Conservation (phyloP, 257 asterid species). For the Buddleja alternifolia region DNA sequence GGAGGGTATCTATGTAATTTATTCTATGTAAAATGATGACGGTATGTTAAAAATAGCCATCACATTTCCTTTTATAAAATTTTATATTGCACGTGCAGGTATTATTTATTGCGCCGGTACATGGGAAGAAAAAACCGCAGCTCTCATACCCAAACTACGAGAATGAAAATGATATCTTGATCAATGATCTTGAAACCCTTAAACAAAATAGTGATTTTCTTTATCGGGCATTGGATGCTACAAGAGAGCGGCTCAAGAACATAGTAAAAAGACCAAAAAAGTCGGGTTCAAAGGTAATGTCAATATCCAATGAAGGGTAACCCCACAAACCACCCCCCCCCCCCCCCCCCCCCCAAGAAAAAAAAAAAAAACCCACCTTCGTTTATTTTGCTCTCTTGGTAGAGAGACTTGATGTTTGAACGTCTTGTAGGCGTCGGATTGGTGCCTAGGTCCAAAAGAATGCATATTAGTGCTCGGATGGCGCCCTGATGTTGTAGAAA, state of each 20-base stretch:
- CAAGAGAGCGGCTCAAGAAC: slow-evolving; percentile 61
- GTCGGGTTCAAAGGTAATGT: slow-evolving; percentile 81
- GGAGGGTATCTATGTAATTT: too few relatives aligned
- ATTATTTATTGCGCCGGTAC: slow-evolving; percentile 77
- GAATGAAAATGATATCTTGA: slow-evolving; percentile 38
- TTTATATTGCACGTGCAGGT: slow-evolving; percentile 50
- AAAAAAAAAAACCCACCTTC: too few relatives aligned
- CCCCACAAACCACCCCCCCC: too few relatives aligned
- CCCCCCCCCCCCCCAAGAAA: too few relatives aligned
- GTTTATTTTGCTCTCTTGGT: slow-evolving; percentile 21
- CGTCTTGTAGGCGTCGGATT: slow-evolving; percentile 69
- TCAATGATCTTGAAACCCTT: slow-evolving; percentile 44
- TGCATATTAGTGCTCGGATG: slow-evolving; percentile 85
- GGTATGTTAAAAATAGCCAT: too few relatives aligned
- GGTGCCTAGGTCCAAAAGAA: slow-evolving; percentile 78
- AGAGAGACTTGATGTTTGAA: slow-evolving; percentile 23
- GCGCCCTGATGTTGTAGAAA: slow-evolving; percentile 82
- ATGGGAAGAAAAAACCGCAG: slow-evolving; percentile 66
- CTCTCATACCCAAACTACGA: slow-evolving; percentile 49
- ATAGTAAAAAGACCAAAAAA: slow-evolving; percentile 72
- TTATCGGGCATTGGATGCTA: background rate
- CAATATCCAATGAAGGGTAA: slow-evolving; percentile 5
- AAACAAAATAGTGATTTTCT: background rate
- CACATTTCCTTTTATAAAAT: background rate
- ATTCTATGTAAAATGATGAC: too few relatives aligned